These are phyloP conservation scores for Silene noctiflora DNA, from an alignment of 179 eudicot species.

Conservation along the genomic window DNA sequence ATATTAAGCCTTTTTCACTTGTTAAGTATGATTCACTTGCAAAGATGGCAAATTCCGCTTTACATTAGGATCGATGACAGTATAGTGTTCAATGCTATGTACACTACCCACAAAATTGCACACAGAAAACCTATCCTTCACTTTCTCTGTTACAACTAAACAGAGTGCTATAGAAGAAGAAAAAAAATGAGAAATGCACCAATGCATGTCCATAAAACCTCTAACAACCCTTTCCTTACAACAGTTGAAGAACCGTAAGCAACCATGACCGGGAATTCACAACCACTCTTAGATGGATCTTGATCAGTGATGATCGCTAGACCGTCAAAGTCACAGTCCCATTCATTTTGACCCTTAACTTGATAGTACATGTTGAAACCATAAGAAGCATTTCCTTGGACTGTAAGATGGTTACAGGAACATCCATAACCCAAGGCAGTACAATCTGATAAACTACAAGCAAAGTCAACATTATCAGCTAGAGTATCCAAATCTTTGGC, in stretches of 20 bases:
- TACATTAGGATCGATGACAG: not conserved
- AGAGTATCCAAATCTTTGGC: conserved; percentile 38
- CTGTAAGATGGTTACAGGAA: conserved; percentile 61
- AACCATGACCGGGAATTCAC: conserved; percentile 20
- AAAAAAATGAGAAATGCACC: not conserved
- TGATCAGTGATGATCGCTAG: conserved; percentile 53
- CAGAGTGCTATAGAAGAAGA: not conserved
- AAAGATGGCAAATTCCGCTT: not conserved
- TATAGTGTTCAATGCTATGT: not conserved
- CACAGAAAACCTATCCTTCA: conserved; percentile 1
- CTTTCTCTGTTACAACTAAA: not conserved
- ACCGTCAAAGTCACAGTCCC: conserved; percentile 87
- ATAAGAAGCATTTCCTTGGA: conserved; percentile 74
- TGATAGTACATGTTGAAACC: conserved; percentile 97
- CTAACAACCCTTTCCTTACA: not conserved
- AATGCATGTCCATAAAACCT: not conserved
- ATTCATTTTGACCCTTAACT: conserved; percentile 50
- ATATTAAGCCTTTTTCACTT: too few species aligned
- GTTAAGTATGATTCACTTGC: too few species aligned
- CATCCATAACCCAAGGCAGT: conserved; percentile 87
- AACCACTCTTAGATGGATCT: conserved; percentile 65
- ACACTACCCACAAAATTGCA: not conserved
- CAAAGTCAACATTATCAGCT: conserved; percentile 59
- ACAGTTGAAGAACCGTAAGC: not conserved
- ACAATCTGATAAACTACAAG: conserved; percentile 85